Evolutionary conservation across 2,329 filamentous ascomycete species (phyloP).

Genomic region (Hortaea werneckii): DNA sequence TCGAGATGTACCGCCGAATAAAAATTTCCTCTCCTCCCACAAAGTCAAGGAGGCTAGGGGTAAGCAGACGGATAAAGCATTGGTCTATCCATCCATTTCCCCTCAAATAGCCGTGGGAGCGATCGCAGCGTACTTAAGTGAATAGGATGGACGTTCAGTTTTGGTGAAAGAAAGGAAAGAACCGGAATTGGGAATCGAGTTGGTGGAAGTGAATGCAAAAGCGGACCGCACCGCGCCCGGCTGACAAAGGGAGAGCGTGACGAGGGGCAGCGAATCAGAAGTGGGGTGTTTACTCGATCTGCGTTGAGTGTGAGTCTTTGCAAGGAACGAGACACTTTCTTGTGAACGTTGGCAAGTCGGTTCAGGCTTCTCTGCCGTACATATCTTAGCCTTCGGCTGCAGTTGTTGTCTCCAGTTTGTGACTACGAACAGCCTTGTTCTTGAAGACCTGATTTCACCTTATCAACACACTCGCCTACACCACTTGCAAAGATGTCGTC

Average conservation of each 20-base stretch:
- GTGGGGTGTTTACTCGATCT: no score
- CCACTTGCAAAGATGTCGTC: no score
- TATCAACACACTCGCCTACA: background rate
- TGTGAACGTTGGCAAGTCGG: no score
- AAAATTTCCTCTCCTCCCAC: slow-evolving; percentile 39
- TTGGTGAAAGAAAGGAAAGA: slow-evolving; percentile 27
- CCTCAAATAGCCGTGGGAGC: slow-evolving; percentile 51
- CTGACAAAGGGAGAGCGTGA: no score
- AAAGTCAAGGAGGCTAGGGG: slow-evolving; percentile 41
- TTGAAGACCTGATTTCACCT: background rate
- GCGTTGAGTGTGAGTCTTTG: background rate
- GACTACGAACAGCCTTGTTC: no score
- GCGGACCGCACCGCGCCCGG: background rate
- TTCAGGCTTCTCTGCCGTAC: no score
- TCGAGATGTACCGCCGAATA: slow-evolving; percentile 31
- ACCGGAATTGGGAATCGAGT: slow-evolving; percentile 11
- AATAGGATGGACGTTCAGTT: slow-evolving; percentile 46
- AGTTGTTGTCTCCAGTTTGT: no score
- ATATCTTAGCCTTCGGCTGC: no score
- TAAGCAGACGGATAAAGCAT: slow-evolving; percentile 43
- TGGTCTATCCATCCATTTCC: slow-evolving; percentile 59
- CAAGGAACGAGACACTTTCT: background rate
- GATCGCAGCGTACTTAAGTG: slow-evolving; percentile 51
- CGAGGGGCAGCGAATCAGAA: no score
- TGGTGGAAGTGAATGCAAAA: slow-evolving; percentile 6